Base-by-base conservation (phyloP, 306 rosid genomes). In the Dalbergia cultrata region DNA sequence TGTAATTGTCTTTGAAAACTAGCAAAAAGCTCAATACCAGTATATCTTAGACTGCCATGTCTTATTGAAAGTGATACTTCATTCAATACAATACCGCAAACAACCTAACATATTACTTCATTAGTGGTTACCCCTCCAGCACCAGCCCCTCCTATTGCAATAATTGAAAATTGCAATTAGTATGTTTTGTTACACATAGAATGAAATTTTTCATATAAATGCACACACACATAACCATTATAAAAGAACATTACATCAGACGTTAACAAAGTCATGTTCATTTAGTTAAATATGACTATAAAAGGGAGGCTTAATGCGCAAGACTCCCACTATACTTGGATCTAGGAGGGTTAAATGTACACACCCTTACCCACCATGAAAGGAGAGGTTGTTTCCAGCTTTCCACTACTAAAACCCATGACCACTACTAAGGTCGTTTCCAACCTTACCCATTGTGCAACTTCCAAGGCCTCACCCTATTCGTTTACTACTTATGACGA, bases 261-360 rank as follows among this genome's bases (percentile, higher is more conserved):
- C 31, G 6, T 44, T 37, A 39, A 26, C 33, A 12, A 7, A 7
- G 68, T 60, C 61, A 17, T 19, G 71, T 80, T 44, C 54, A 54
- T 61, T 34, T 43, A 5, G 58, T 78, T 47, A 68, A n/a, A 60
- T 81, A 58, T 54, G 59, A 74, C n/a, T 14, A 9, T 59, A 67
- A 44, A 72, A 39, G 43, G n/a, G n/a, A 18, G 62, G 9, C 9
- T 8, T 34, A 75, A 34, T 35, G 31, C 70, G 17, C 2, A 5
- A 61, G 67, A 50, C 35, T 11, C 35, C 58, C 66, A 50, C 77
- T 41, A 71, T 34, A 35, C 17, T 45, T 9, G n/a, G 67, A 21
- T 17, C 66, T 53, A 16, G 75, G 17, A 54, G 61, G 74, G 39
- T 73, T 13, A 26, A 11, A 65, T 43, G 73, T 63, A 63, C 13